Evolutionary conservation across 2,329 filamentous ascomycete genomes (phyloP).

Genomic region (Paecilomyces sp.): DNA sequence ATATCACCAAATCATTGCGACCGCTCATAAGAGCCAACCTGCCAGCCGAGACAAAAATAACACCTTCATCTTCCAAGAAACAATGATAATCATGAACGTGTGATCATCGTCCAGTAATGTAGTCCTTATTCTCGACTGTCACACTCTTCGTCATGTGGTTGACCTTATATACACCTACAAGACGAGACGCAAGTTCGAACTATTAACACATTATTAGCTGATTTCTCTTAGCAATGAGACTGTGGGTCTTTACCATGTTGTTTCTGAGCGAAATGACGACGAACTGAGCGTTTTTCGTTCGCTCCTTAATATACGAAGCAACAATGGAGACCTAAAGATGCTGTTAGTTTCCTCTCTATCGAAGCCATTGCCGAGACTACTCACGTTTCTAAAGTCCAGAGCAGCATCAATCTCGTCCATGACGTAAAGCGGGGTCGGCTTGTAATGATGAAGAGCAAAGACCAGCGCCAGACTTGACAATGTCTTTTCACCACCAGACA

Average conservation of each 20-base stretch:
- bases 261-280: constrained; percentile 96
- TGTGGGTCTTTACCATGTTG: constrained; percentile 63
- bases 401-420: constrained; percentile 99
- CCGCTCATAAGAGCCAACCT: background rate
- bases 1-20: background rate
- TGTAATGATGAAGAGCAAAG: constrained; percentile 97
- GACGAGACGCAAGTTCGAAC: constrained; percentile 89
- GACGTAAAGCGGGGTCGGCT: constrained; percentile 93
- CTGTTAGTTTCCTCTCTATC: constrained; percentile 6
- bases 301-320: constrained; percentile 97
- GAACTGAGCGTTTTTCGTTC: constrained; percentile 98
- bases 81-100: background rate
- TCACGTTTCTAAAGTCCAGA: constrained; percentile 93
- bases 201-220: constrained; percentile 12
- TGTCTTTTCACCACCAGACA: constrained; percentile 96
- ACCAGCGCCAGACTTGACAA: constrained; percentile 86
- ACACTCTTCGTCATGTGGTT: constrained; percentile 97
- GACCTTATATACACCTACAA: constrained; percentile 98
- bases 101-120: constrained; percentile 43
- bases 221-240: background rate
- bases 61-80: background rate
- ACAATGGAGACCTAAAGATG: constrained; percentile 77
- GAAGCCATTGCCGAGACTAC: constrained; percentile 28
- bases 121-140: constrained; percentile 79
- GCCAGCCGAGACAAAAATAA: background rate